phyloP scores from a whole-genome alignment of 2,329 filamentous ascomycete genomes.

The Neoarthrinium moseri region DNA sequence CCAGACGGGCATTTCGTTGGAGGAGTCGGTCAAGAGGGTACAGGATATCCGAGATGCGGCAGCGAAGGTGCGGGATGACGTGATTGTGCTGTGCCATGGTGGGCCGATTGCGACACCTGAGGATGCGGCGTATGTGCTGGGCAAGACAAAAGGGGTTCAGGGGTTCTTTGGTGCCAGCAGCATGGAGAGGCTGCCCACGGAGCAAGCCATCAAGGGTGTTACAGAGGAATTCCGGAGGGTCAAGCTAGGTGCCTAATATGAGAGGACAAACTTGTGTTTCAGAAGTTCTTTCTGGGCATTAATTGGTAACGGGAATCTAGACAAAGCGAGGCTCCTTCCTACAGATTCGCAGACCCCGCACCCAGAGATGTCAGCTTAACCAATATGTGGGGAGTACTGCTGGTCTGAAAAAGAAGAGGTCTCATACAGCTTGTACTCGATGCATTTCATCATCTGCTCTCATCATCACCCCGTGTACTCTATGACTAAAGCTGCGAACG shows the following conservation, averaged over 20 bases:
- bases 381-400: too few relatives aligned
- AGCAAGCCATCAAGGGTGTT: constrained; percentile 52
- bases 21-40: constrained; percentile 61
- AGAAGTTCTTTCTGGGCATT: too few relatives aligned
- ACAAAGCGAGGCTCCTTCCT: too few relatives aligned
- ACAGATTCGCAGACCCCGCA: too few relatives aligned
- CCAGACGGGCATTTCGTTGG: constrained; percentile 57
- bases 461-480: too few relatives aligned
- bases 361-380: too few relatives aligned
- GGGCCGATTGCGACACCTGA: constrained; percentile 64
- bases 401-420: too few relatives aligned
- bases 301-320: too few relatives aligned
- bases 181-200: constrained; percentile 66
- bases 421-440: too few relatives aligned
- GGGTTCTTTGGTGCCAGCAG: constrained; percentile 71
- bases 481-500: too few relatives aligned
- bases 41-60: constrained; percentile 65
- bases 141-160: constrained; percentile 61
- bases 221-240: constrained; percentile 50
- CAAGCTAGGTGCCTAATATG: constrained; percentile 8
- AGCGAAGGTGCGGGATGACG: constrained; percentile 49
- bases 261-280: too few relatives aligned
- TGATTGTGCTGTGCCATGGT: constrained; percentile 70
- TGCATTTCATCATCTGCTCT: too few relatives aligned
- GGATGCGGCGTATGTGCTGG: constrained; percentile 63